Conservation (phyloP, 2,329 filamentous ascomycete genomes). For the Aureobasidium sp. region DNA sequence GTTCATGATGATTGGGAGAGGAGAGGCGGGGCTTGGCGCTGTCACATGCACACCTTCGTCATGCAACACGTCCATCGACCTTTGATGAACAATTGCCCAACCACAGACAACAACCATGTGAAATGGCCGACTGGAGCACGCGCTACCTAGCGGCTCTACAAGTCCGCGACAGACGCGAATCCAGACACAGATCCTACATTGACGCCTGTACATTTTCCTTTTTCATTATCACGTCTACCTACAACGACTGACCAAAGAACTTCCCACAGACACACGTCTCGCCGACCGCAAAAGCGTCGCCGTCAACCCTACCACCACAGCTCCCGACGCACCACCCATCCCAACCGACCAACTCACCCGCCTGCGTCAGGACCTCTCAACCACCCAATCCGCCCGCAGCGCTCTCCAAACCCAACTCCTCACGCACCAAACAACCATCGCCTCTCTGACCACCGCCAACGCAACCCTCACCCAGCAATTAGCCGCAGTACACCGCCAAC, state of each 20-base stretch:
- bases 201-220: slow-evolving; percentile 63
- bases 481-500: slow-evolving; percentile 60
- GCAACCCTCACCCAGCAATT: slow-evolving; percentile 65
- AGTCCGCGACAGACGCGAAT: slow-evolving; percentile 63
- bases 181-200: slow-evolving; percentile 60
- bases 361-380: slow-evolving; percentile 51
- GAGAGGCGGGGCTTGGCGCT: background rate
- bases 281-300: slow-evolving; percentile 36
- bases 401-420: slow-evolving; percentile 31
- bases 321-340: slow-evolving; percentile 16
- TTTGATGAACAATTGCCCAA: background rate
- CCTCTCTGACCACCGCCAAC: slow-evolving; percentile 57
- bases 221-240: too few species aligned
- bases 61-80: background rate
- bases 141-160: slow-evolving; percentile 72
- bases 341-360: slow-evolving; percentile 25
- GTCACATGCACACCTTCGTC: background rate
- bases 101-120: slow-evolving; percentile 2
- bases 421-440: slow-evolving; percentile 35
- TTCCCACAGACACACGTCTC: slow-evolving; percentile 38
- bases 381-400: slow-evolving; percentile 18
- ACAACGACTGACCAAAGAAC: too few species aligned
- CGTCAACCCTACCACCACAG: slow-evolving; percentile 24
- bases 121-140: slow-evolving; percentile 66
- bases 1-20: too few species aligned